A percentile compares a stretch with the other conserved stretches of the same genome.
phyloP scores from a whole-genome alignment of 1,139 yeast genomes.

The Hanseniaspora sp. region DNA sequence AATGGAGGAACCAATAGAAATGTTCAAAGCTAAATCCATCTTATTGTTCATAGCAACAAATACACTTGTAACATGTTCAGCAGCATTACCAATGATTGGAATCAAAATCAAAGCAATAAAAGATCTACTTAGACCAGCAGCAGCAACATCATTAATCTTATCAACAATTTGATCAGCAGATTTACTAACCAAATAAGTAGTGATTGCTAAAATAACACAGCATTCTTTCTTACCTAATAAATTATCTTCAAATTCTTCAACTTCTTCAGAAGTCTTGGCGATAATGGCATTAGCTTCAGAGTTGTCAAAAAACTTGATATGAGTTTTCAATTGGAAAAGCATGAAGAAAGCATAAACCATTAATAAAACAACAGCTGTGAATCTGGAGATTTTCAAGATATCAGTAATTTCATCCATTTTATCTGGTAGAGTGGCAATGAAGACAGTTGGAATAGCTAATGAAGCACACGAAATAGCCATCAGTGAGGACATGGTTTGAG shows the following conservation, averaged over 20 bases:
- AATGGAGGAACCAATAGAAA: constrained; percentile 92
- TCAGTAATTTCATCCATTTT: constrained; percentile 34
- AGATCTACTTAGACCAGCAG: constrained; percentile 82
- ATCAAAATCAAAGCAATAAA: constrained; percentile 86
- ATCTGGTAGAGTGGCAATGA: constrained; percentile 67
- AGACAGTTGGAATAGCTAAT: constrained; percentile 87
- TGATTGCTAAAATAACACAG: constrained; percentile 40
- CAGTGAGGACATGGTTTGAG: constrained; percentile 91
- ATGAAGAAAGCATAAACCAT: constrained; percentile 69
- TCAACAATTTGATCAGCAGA: constrained; percentile 93
- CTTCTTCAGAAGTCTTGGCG: constrained; percentile 21
- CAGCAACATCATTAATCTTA: constrained; percentile 76
- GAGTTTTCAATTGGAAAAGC: constrained; percentile 80
- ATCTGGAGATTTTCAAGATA: constrained; percentile 70
- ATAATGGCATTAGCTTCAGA: constrained; percentile 21
- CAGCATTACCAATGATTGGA: constrained; percentile 97
- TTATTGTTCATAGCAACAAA: constrained; percentile 90
- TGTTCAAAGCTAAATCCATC: constrained; percentile 95
- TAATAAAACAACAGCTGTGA: constrained; percentile 70
- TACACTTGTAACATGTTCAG: constrained; percentile 94
- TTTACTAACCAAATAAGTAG: constrained; percentile 74
- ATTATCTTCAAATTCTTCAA: constrained; percentile 3
- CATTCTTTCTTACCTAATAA: constrained; percentile 36
- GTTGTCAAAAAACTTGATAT: constrained; percentile 49
- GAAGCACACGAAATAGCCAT: constrained; percentile 87